Base-by-base conservation (phyloP, 345 rosid species). In the Brassica incana region DNA sequence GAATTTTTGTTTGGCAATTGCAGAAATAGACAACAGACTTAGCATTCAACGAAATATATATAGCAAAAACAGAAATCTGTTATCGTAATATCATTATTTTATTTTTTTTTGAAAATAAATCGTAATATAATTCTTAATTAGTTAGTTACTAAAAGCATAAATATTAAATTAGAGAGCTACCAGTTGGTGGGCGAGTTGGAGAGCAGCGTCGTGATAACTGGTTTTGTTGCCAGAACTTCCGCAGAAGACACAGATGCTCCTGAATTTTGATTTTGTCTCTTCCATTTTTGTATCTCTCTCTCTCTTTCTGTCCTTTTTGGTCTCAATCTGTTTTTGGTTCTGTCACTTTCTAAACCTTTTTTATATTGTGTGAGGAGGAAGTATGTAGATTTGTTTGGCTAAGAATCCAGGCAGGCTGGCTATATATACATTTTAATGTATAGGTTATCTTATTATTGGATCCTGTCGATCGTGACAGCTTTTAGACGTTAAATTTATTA, bases 161-260 rank as follows among this genome's bases (percentile, higher is more conserved):
- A 45, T 11, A 16, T 52, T 29, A 20, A 71, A 27, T 14, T 15
- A 73, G 63, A 75, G 75, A 74, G 45, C 5, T 54, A 80, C 83
- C 80, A 80, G 62, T 56, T 40, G 72, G 64, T 75, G 36, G 3
- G 80, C 83, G 77, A 80, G 83, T 65, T 75, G 72, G 77, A 75
- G 72, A 65, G 83, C 83, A 81, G 83, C 83, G 69, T 81, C 77
- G 15, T 76, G 80, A 81, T 81, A 81, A 67, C 77, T 76, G 73
- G 76, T 14, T 76, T 65, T 81, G 73, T 81, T 81, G 45, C 83
- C 83, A 64, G 80, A 71, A 32, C 76, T 76, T 65, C 83, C 83
- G 8, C 83, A 81, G 35, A 75, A 81, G 69, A 81, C 83, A 81
- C 83, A 81, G 80, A 81, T 76, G 67, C 77, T 81, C 73, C 74